Evolutionary conservation across 768 basidiomycete species (phyloP).

Genomic region (Naganishia friedmannii): DNA sequence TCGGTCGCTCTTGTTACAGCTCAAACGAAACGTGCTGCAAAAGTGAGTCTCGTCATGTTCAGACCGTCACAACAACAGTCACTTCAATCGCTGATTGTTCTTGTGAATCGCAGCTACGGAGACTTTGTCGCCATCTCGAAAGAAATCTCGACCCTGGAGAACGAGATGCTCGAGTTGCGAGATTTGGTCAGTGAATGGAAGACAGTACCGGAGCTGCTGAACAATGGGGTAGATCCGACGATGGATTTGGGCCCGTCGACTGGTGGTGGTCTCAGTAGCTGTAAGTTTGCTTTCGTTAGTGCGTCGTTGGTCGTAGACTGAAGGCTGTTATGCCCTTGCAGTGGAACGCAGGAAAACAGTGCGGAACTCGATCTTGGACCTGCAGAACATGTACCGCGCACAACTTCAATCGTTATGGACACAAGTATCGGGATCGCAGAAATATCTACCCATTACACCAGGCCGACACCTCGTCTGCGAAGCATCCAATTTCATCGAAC

Average conservation of each 20-base stretch:
- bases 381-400: conserved; percentile 86
- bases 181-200: conserved; percentile 93
- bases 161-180: conserved; percentile 95
- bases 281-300: too few relatives aligned
- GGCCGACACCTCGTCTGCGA: conserved; percentile 88
- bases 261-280: neutral
- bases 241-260: neutral
- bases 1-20: conserved; percentile 68
- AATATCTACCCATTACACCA: conserved; percentile 85
- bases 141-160: conserved; percentile 92
- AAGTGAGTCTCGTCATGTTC: conserved; percentile 59
- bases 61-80: neutral
- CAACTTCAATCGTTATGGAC: conserved; percentile 89
- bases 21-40: conserved; percentile 92
- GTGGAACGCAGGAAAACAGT: conserved; percentile 62
- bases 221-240: conserved; percentile 16
- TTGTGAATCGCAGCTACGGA: conserved; percentile 68
- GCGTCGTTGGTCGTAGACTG: too few relatives aligned
- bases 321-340: too few relatives aligned
- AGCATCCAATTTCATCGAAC: conserved; percentile 72
- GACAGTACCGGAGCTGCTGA: conserved; percentile 81
- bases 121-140: conserved; percentile 96
- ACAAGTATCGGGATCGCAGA: conserved; percentile 88
- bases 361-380: conserved; percentile 92
- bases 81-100: neutral